Percentiles rank a stretch among this genome's conserved stretches.
Evolutionary conservation across 306 rosid species (phyloP).

Genomic region (Acmispon strigosus): DNA sequence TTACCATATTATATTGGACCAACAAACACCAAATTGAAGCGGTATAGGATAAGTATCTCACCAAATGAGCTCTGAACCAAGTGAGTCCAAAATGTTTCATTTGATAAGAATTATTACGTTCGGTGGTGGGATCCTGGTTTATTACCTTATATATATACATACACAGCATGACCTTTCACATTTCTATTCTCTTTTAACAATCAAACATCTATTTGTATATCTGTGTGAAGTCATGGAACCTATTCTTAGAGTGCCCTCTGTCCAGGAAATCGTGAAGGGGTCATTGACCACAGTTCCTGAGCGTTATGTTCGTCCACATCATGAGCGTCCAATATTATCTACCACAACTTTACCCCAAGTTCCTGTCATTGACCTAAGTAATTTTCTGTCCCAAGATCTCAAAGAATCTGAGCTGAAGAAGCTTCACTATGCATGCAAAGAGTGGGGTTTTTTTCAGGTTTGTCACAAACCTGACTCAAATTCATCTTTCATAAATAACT

Average conservation of each 20-base stretch:
- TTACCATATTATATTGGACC: too few species aligned
- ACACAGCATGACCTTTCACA: background rate
- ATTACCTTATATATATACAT: background rate
- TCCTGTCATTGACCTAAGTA: slow-evolving; percentile 34
- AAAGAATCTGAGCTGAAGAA: slow-evolving; percentile 23
- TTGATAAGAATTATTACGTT: too few species aligned
- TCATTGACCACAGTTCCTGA: background rate
- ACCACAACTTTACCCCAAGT: slow-evolving; percentile 15
- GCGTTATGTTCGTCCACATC: slow-evolving; percentile 4
- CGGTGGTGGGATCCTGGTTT: too few species aligned
- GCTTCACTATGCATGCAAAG: slow-evolving; percentile 35
- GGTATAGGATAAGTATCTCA: too few species aligned
- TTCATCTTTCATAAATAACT: too few species aligned
- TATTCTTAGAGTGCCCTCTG: background rate
- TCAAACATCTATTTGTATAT: too few species aligned
- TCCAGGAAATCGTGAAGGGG: background rate
- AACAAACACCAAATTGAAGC: too few species aligned
- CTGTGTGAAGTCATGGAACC: background rate
- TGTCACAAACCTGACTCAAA: background rate
- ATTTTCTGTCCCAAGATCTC: slow-evolving; percentile 15
- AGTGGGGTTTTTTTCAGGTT: slow-evolving; percentile 54
- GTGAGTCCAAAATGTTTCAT: too few species aligned
- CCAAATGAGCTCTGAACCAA: too few species aligned
- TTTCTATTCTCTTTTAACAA: background rate
- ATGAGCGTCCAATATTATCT: background rate